A percentile compares a stretch with the other conserved stretches of the same genome.
Evolutionary conservation across 2,329 filamentous ascomycete species (phyloP).

Genomic region (Sporothrix dimorphospora): DNA sequence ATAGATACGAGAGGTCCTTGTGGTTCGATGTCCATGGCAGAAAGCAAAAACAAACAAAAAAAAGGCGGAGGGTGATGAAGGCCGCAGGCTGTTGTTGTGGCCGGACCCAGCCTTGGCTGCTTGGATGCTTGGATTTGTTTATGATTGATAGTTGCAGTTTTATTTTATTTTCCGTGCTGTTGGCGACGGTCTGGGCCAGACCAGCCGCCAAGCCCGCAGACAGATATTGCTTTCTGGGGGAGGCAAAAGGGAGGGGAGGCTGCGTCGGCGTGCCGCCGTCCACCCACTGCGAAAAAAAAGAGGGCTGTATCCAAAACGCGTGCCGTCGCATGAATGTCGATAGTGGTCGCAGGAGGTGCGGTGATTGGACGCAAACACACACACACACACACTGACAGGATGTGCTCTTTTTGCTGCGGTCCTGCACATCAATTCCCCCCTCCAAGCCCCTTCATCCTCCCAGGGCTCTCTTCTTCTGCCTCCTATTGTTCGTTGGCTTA

Average conservation of each 20-base stretch:
- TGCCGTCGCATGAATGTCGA: slow-evolving; percentile 20
- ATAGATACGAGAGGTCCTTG: background rate
- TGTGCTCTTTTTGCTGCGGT: background rate
- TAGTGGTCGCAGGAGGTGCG: background rate
- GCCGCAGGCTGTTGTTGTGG: slow-evolving; percentile 1
- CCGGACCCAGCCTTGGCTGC: slow-evolving; percentile 9
- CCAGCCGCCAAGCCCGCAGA: background rate
- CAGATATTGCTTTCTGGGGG: background rate
- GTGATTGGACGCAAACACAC: background rate
- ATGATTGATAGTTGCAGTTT: background rate
- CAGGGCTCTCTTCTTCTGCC: background rate
- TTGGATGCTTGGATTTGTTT: slow-evolving; percentile 4
- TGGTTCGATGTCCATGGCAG: background rate
- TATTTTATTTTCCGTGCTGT: background rate
- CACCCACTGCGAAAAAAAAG: background rate
- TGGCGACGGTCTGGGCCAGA: background rate
- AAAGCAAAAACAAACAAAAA: background rate
- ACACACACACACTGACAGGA: background rate
- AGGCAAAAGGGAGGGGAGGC: background rate
- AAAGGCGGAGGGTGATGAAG: background rate
- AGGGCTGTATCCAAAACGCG: slow-evolving; percentile 20
- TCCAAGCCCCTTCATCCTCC: background rate
- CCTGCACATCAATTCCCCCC: slow-evolving; percentile 16
- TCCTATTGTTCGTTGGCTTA: background rate
- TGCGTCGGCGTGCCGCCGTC: background rate